Evolutionary conservation across 345 rosid species (phyloP).

Genomic region (Turnera subulata): DNA sequence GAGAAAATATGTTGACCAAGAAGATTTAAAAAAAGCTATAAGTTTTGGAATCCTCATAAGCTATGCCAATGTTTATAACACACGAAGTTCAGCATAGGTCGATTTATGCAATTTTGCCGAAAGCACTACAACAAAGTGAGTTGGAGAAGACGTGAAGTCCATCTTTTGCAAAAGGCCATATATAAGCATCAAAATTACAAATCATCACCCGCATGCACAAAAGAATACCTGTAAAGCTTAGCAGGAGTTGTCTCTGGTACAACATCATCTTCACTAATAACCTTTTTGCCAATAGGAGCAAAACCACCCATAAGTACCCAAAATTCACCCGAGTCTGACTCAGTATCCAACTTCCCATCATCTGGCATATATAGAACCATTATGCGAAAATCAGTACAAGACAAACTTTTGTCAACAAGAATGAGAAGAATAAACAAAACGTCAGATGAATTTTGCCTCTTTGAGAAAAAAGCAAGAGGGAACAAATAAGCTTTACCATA

Average conservation of each 20-base stretch:
- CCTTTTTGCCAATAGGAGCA: conserved; percentile 93
- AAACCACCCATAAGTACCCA: conserved; percentile 97
- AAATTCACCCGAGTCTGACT: conserved; percentile 91
- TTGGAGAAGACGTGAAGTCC: background rate
- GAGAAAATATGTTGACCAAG: too few relatives aligned
- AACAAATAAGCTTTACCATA: conserved; percentile 8
- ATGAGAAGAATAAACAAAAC: conserved; percentile 3
- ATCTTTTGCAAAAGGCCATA: background rate
- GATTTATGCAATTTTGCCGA: background rate
- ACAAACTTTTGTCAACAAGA: background rate
- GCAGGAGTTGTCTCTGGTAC: conserved; percentile 68
- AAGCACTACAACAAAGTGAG: background rate
- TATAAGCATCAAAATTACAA: conserved; percentile 1
- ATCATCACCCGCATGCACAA: conserved; percentile 20
- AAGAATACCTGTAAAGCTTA: conserved; percentile 60
- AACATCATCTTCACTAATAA: conserved; percentile 69
- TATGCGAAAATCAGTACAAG: conserved; percentile 17
- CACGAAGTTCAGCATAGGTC: background rate
- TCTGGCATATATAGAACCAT: conserved; percentile 41
- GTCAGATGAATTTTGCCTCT: background rate
- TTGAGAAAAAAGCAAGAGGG: background rate
- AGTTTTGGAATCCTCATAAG: background rate
- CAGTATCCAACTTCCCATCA: conserved; percentile 91
- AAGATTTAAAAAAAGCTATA: background rate
- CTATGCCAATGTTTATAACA: background rate